phyloP scores from a whole-genome alignment of 164 flowering plant species.

The Cinnamomum chago region DNA sequence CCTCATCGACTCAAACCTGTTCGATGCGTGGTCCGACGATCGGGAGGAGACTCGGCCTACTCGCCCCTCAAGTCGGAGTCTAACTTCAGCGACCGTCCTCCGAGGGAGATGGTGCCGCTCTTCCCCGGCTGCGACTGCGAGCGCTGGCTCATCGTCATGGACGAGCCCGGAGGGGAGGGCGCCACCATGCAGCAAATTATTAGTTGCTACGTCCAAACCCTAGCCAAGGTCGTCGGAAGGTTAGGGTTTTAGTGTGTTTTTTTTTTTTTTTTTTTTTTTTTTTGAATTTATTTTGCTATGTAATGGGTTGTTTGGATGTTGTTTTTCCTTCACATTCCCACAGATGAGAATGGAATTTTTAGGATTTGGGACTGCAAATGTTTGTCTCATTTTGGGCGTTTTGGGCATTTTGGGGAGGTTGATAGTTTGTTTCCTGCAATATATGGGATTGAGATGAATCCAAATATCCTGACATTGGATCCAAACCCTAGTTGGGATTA shows the following conservation, averaged over 20 bases:
- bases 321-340: too few species aligned
- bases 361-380: too few species aligned
- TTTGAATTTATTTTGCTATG: too few species aligned
- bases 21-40: constrained; percentile 39
- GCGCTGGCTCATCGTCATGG: constrained; percentile 94
- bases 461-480: too few species aligned
- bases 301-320: too few species aligned
- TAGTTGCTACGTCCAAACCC: constrained; percentile 73
- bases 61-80: constrained; percentile 74
- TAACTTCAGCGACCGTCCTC: constrained; percentile 79
- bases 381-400: too few species aligned
- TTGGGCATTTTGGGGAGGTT: too few species aligned
- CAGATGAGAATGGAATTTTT: too few species aligned
- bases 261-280: not conserved
- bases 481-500: too few species aligned
- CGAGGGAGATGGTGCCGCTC: constrained; percentile 88
- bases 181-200: constrained; percentile 87
- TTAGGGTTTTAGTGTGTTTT: constrained; percentile 7
- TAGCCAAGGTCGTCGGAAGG: constrained; percentile 84
- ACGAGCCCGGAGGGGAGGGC: constrained; percentile 88
- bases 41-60: constrained; percentile 50
- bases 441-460: too few species aligned
- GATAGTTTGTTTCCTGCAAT: too few species aligned
- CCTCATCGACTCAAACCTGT: constrained; percentile 34
- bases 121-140: constrained; percentile 91